These are phyloP conservation scores for Lepiota brunneoincarnata DNA, from an alignment of 768 basidiomycete species.

Conservation along the genomic window DNA sequence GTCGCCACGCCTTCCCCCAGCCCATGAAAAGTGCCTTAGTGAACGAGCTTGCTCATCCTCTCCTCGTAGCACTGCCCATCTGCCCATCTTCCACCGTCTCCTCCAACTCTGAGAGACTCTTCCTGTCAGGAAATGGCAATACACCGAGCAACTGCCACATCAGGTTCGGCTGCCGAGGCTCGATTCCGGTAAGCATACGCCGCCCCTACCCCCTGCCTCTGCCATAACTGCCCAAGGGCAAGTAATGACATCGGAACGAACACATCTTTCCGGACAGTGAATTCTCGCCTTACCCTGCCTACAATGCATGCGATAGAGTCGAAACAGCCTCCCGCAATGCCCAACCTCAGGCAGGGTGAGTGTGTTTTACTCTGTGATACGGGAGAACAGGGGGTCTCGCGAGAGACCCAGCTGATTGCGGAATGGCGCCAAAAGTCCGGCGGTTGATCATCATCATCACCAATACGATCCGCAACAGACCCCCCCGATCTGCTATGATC, in stretches of 20 bases:
- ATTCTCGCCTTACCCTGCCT: too few relatives aligned
- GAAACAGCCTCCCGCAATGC: too few relatives aligned
- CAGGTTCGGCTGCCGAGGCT: slow-evolving; percentile 2
- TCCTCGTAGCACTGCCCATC: background rate
- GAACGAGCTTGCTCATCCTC: background rate
- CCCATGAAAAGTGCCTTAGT: background rate
- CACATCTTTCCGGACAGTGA: background rate
- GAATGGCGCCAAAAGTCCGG: background rate
- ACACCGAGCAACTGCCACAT: background rate
- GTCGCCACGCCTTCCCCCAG: background rate
- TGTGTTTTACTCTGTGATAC: too few relatives aligned
- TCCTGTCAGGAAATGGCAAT: background rate
- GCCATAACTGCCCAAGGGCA: too few relatives aligned
- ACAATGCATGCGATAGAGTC: too few relatives aligned
- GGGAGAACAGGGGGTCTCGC: too few relatives aligned
- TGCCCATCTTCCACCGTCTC: too few relatives aligned
- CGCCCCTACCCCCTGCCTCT: too few relatives aligned
- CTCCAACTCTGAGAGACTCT: too few relatives aligned
- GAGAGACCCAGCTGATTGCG: too few relatives aligned
- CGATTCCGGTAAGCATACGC: background rate
- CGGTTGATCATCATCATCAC: background rate
- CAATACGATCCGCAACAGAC: background rate
- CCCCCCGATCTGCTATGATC: background rate
- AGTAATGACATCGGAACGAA: background rate
- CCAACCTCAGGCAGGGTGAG: too few relatives aligned